These are phyloP conservation scores for Amphichorda felina DNA, from an alignment of 2,329 filamentous ascomycete genomes.

Conservation along the genomic window DNA sequence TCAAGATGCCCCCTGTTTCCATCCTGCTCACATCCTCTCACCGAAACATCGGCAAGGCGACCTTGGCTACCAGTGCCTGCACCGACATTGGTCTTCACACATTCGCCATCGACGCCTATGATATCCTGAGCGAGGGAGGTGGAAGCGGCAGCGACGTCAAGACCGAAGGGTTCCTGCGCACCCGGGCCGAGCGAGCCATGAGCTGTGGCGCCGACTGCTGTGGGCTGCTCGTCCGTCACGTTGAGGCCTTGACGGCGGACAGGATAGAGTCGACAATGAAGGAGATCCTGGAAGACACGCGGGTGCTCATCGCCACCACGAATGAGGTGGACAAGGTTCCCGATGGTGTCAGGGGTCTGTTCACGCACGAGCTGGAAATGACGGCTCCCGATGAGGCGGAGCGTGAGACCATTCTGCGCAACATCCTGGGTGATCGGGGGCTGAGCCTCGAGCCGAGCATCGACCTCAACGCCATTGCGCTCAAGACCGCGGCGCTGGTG, in stretches of 20 bases:
- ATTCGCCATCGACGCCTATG: constrained; percentile 82
- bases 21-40: constrained; percentile 87
- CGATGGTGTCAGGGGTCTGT: constrained; percentile 78
- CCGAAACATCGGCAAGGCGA: constrained; percentile 85
- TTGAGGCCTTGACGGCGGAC: constrained; percentile 85
- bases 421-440: constrained; percentile 64
- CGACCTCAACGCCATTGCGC: constrained; percentile 70
- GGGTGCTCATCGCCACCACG: constrained; percentile 85
- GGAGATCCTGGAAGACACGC: constrained; percentile 65
- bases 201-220: constrained; percentile 79
- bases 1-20: constrained; percentile 79
- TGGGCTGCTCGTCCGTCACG: constrained; percentile 73
- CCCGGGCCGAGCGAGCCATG: constrained; percentile 77
- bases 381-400: constrained; percentile 85
- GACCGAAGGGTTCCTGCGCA: constrained; percentile 82
- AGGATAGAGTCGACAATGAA: constrained; percentile 77
- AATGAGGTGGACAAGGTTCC: constrained; percentile 92
- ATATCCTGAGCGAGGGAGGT: constrained; percentile 78
- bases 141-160: constrained; percentile 85
- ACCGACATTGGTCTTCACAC: constrained; percentile 83
- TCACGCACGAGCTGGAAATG: constrained; percentile 94
- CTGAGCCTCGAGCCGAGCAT: constrained; percentile 73
- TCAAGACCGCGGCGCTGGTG: constrained; percentile 92
- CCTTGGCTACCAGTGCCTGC: constrained; percentile 63
- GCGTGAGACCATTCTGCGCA: constrained; percentile 73